These are phyloP conservation scores for Dendrocalamus latiflorus DNA, from an alignment of 202 grass and related monocot species.

Conservation along the genomic window DNA sequence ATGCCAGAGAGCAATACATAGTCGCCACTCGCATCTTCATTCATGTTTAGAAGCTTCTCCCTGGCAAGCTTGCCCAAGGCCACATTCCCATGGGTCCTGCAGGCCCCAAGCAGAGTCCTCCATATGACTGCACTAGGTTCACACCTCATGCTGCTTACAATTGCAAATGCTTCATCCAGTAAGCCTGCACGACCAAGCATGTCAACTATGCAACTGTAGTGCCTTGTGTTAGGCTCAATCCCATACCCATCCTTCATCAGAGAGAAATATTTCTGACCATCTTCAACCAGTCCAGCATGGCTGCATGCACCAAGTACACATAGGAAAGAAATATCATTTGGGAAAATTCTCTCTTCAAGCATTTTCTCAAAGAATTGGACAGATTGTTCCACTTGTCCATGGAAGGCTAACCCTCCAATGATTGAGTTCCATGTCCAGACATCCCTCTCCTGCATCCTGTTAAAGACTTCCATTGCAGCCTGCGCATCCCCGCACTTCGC, in stretches of 20 bases:
- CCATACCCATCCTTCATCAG: slow-evolving; percentile 30
- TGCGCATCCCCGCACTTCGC: too few species aligned
- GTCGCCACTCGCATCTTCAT: slow-evolving; percentile 37
- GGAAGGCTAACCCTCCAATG: slow-evolving; percentile 46
- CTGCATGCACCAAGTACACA: too few species aligned
- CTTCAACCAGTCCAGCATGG: slow-evolving; percentile 50
- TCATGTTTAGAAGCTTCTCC: slow-evolving; percentile 45
- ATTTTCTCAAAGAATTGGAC: too few species aligned
- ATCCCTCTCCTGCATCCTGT: too few species aligned
- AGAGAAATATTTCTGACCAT: slow-evolving; percentile 37
- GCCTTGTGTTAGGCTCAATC: slow-evolving; percentile 43
- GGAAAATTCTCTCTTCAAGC: too few species aligned
- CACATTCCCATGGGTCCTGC: slow-evolving; percentile 35
- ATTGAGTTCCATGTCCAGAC: slow-evolving; percentile 58
- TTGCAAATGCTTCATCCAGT: slow-evolving; percentile 43
- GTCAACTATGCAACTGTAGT: slow-evolving; percentile 52
- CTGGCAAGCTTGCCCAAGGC: slow-evolving; percentile 40
- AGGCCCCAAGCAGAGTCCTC: slow-evolving; percentile 57
- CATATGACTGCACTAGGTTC: slow-evolving; percentile 43
- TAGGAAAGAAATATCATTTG: too few species aligned
- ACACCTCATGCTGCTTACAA: slow-evolving; percentile 46
- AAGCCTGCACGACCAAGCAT: slow-evolving; percentile 48
- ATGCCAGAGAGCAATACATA: slow-evolving; percentile 70
- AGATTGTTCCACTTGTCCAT: too few species aligned
- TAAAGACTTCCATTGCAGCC: too few species aligned